Conservation (phyloP, 2,329 filamentous ascomycete genomes). For the Colletotrichum tropicale region DNA sequence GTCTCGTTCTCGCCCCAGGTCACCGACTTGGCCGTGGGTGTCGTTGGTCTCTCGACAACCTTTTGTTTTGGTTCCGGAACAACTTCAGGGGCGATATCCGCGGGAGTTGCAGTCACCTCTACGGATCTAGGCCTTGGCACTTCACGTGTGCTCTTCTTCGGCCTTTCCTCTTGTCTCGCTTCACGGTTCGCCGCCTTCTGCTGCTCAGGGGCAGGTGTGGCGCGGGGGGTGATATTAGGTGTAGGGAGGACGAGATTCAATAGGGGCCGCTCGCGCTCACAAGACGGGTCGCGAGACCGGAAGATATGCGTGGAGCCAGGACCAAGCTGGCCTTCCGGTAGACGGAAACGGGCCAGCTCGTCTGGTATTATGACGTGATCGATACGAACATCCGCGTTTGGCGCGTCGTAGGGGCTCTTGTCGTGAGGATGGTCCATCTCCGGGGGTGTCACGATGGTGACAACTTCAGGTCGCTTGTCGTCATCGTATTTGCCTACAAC, state of each 20-base stretch:
- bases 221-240: constrained; percentile 55
- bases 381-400: constrained; percentile 67
- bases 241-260: constrained; percentile 68
- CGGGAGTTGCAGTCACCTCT: constrained; percentile 3
- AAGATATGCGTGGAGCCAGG: constrained; percentile 37
- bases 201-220: constrained; percentile 24
- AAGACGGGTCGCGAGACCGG: constrained; percentile 55
- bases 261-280: constrained; percentile 60
- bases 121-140: not conserved
- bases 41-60: constrained; percentile 43
- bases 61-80: constrained; percentile 46
- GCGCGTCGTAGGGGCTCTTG: constrained; percentile 59
- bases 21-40: constrained; percentile 60
- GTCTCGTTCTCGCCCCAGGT: constrained; percentile 70
- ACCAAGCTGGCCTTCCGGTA: constrained; percentile 27
- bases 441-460: constrained; percentile 60
- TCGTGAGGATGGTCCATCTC: constrained; percentile 49
- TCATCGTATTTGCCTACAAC: constrained; percentile 59
- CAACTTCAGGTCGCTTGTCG: constrained; percentile 34
- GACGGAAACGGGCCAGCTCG: constrained; percentile 46
- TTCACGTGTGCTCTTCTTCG: constrained; percentile 15
- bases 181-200: constrained; percentile 9
- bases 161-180: not conserved
- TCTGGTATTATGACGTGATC: constrained; percentile 62
- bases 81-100: constrained; percentile 36